Evolutionary conservation across 108 stramenopile species (phyloP).

Genomic region (Stephanodiscus triporus): DNA sequence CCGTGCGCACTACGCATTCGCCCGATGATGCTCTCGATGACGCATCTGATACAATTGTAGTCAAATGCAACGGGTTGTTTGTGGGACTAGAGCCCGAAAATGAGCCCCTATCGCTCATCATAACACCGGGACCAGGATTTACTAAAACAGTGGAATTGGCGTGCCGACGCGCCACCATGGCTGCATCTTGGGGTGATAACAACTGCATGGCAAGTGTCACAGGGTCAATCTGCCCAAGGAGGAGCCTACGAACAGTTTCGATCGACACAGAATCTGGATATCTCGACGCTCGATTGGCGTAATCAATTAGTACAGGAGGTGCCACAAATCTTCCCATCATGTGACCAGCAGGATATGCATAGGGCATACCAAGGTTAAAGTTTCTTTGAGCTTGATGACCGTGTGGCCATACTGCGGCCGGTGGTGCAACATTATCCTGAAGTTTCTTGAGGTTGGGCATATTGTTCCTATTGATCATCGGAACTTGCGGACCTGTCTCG

Average conservation of each 20-base stretch:
- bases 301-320: constrained; percentile 12
- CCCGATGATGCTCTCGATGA: constrained; percentile 14
- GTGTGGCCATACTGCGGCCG: constrained; percentile 12
- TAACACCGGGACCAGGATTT: neutral
- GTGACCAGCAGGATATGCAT: constrained; percentile 1
- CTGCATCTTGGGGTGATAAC: constrained; percentile 40
- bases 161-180: constrained; percentile 28
- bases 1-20: constrained; percentile 8
- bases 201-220: constrained; percentile 24
- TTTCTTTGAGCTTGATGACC: neutral
- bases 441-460: constrained; percentile 9
- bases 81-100: neutral
- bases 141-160: neutral
- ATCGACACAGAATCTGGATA: constrained; percentile 27
- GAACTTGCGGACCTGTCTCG: neutral
- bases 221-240: constrained; percentile 41
- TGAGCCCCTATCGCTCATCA: neutral
- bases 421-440: constrained; percentile 2
- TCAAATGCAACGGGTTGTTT: constrained; percentile 1
- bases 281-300: neutral
- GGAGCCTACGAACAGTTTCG: constrained; percentile 40
- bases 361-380: constrained; percentile 11
- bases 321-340: constrained; percentile 15
- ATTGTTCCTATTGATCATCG: neutral
- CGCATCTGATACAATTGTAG: constrained; percentile 14